phyloP scores from a whole-genome alignment of 2,329 filamentous ascomycete species.

The Fusarium camptoceras region DNA sequence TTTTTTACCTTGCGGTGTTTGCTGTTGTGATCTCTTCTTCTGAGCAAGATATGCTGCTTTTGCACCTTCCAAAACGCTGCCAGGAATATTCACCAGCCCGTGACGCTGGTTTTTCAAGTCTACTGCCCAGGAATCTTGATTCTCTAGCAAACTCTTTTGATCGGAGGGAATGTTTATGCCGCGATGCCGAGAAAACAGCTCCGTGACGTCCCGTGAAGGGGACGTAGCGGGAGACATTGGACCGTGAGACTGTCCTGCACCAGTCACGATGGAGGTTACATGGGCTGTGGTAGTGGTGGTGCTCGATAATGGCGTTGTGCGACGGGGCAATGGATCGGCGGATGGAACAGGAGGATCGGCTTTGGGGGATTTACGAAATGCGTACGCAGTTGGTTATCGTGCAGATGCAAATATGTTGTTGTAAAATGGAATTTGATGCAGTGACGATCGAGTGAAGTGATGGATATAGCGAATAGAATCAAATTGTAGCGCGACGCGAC shows the following conservation, averaged over 20 bases:
- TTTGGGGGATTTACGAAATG: not conserved
- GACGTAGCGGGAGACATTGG: constrained; percentile 46
- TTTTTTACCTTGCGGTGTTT: constrained; percentile 14
- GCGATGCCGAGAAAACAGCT: constrained; percentile 45
- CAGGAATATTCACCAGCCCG: constrained; percentile 51
- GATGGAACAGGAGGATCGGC: not conserved
- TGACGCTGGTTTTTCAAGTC: constrained; percentile 41
- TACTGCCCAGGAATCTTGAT: constrained; percentile 53
- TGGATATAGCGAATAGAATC: constrained; percentile 9
- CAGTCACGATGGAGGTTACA: constrained; percentile 38
- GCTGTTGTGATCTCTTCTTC: not conserved
- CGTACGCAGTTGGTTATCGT: not conserved
- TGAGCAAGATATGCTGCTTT: constrained; percentile 41
- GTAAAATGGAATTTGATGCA: not conserved
- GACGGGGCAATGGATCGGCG: not conserved
- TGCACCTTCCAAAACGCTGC: constrained; percentile 50
- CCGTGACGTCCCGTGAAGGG: constrained; percentile 39
- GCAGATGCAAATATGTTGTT: not conserved
- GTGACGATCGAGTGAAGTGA: constrained; percentile 12
- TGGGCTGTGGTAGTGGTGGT: constrained; percentile 26
- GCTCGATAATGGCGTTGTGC: constrained; percentile 11
- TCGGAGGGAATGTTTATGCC: constrained; percentile 53
- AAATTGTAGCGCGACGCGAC: constrained; percentile 35
- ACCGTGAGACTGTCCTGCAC: constrained; percentile 33
- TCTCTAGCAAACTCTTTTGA: constrained; percentile 54